phyloP scores from a whole-genome alignment of 768 basidiomycete genomes.

The Mycena galericulata region DNA sequence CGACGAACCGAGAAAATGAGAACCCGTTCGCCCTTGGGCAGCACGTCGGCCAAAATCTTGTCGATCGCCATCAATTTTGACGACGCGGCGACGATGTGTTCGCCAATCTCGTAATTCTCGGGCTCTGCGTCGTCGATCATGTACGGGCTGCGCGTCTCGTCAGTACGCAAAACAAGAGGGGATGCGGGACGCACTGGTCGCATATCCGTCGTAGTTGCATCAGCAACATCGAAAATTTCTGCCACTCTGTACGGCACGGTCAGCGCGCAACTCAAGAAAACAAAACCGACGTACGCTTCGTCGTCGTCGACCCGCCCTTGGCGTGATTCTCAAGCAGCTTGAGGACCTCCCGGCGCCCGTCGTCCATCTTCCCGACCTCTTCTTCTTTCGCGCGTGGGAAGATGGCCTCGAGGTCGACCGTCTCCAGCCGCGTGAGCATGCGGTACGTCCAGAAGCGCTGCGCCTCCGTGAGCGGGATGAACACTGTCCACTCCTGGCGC shows the following conservation, averaged over 20 bases:
- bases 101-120: slow-evolving; percentile 61
- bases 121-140: slow-evolving; percentile 62
- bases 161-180: neutral
- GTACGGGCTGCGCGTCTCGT: slow-evolving; percentile 57
- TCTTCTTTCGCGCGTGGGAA: slow-evolving; percentile 49
- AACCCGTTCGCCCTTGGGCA: slow-evolving; percentile 72
- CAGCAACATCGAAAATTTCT: slow-evolving; percentile 72
- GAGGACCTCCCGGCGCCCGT: slow-evolving; percentile 55
- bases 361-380: slow-evolving; percentile 44
- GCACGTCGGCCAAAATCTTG: slow-evolving; percentile 65
- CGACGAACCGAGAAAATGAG: slow-evolving; percentile 74
- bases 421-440: slow-evolving; percentile 64
- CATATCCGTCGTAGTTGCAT: slow-evolving; percentile 80
- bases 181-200: slow-evolving; percentile 63
- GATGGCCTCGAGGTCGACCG: slow-evolving; percentile 59
- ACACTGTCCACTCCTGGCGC: slow-evolving; percentile 66
- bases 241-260: slow-evolving; percentile 54
- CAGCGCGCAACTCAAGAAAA: neutral
- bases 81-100: slow-evolving; percentile 67
- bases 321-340: slow-evolving; percentile 53
- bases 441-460: slow-evolving; percentile 74
- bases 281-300: slow-evolving; percentile 42
- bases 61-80: slow-evolving; percentile 69
- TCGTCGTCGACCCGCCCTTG: slow-evolving; percentile 41
- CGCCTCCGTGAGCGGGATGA: slow-evolving; percentile 67